phyloP scores from a whole-genome alignment of 805 yeast genomes.

The Metschnikowia aberdeeniae region DNA sequence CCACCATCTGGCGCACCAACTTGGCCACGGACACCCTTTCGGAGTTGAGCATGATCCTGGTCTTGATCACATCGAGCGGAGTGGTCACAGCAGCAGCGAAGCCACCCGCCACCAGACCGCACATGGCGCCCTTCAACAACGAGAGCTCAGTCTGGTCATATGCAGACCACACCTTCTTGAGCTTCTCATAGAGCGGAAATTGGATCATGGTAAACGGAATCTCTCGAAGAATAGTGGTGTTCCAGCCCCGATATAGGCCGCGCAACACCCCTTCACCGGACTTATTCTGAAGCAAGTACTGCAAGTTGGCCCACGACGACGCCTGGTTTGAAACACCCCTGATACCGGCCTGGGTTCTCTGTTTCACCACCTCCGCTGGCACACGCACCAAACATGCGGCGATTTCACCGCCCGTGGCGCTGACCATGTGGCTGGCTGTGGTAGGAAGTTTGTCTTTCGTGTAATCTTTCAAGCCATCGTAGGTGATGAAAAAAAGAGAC shows the following conservation, averaged over 20 bases:
- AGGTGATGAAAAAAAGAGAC: slow-evolving; percentile 56
- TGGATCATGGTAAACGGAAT: slow-evolving; percentile 96
- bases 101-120: slow-evolving; percentile 82
- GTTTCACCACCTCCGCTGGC: slow-evolving; percentile 95
- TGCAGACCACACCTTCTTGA: slow-evolving; percentile 61
- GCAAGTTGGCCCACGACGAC: slow-evolving; percentile 70
- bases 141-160: slow-evolving; percentile 40
- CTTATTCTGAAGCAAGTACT: slow-evolving; percentile 54
- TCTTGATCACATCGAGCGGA: slow-evolving; percentile 74
- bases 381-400: slow-evolving; percentile 93
- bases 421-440: slow-evolving; percentile 67
- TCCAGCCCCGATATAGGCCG: slow-evolving; percentile 92
- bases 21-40: slow-evolving; percentile 42
- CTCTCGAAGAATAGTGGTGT: slow-evolving; percentile 87
- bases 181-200: slow-evolving; percentile 85
- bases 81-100: slow-evolving; percentile 79
- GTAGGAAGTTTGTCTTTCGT: slow-evolving; percentile 30
- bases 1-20: slow-evolving; percentile 50
- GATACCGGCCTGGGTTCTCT: slow-evolving; percentile 69
- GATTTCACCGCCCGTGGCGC: slow-evolving; percentile 87
- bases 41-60: slow-evolving; percentile 76
- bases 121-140: slow-evolving; percentile 74
- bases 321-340: slow-evolving; percentile 29
- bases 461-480: slow-evolving; percentile 64
- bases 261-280: slow-evolving; percentile 73